Percentiles rank a stretch among this genome's conserved stretches.
Evolutionary conservation across 2,329 filamentous ascomycete genomes (phyloP).

Genomic region (Hymenoscyphus fructigenus): DNA sequence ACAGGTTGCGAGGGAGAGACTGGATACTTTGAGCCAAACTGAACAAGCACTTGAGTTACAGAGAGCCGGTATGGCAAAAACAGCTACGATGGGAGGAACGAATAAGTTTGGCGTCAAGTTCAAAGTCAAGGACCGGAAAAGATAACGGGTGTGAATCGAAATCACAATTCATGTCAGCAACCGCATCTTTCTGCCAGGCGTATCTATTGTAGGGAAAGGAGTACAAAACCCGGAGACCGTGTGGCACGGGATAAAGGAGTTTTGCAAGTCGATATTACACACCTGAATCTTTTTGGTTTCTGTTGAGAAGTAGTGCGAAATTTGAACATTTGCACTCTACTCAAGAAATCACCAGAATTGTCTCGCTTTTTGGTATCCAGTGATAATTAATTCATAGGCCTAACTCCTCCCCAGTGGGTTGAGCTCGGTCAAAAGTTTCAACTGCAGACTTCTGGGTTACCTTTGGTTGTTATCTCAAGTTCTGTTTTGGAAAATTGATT

Average conservation of each 20-base stretch:
- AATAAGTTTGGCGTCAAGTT: constrained; percentile 62
- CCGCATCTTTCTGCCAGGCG: background rate
- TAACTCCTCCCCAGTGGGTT: too few species aligned
- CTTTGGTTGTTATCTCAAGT: too few species aligned
- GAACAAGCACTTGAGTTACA: constrained; percentile 59
- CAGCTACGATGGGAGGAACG: constrained; percentile 57
- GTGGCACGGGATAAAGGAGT: constrained; percentile 1
- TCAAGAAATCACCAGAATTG: too few species aligned
- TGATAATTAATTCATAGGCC: too few species aligned
- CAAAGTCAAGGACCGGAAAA: constrained; percentile 62
- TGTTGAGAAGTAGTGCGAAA: background rate
- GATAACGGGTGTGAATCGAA: constrained; percentile 32
- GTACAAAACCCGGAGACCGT: background rate
- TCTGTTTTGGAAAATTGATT: too few species aligned
- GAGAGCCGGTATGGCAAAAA: constrained; percentile 64
- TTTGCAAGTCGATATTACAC: background rate
- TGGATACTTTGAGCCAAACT: constrained; percentile 53
- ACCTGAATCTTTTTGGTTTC: background rate
- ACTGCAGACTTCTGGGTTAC: too few species aligned
- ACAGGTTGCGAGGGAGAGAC: constrained; percentile 51
- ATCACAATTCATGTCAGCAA: background rate
- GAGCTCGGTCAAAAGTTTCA: too few species aligned
- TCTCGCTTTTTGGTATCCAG: too few species aligned
- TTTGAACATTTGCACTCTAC: background rate
- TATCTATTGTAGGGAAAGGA: background rate